Evolutionary conservation across 306 rosid genomes (phyloP).

Genomic region (Ochetophila trinervis): DNA sequence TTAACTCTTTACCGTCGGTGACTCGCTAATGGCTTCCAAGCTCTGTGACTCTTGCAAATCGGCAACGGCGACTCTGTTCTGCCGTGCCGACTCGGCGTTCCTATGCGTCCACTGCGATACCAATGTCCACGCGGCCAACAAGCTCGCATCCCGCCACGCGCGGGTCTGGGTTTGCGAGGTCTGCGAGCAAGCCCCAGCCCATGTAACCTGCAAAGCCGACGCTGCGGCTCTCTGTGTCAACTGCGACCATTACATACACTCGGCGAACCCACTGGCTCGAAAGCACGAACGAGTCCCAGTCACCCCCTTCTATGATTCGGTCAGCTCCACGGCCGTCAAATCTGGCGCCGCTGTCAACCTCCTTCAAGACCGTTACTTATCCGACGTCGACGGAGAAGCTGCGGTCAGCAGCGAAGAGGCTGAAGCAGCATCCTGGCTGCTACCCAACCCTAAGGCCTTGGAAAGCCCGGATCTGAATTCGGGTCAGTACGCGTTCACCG

Average conservation of each 20-base stretch:
- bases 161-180: constrained; percentile 86
- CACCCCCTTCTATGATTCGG: constrained; percentile 52
- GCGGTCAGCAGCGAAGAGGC: constrained; percentile 82
- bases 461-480: constrained; percentile 59
- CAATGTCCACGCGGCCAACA: constrained; percentile 83
- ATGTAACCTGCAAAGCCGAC: constrained; percentile 93
- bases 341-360: constrained; percentile 24
- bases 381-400: constrained; percentile 47
- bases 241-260: constrained; percentile 92
- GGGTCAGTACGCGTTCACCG: constrained; percentile 45
- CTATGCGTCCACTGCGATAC: constrained; percentile 73
- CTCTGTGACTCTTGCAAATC: constrained; percentile 94
- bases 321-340: constrained; percentile 13
- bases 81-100: constrained; percentile 90
- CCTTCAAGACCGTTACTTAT: constrained; percentile 49
- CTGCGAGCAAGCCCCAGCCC: constrained; percentile 90
- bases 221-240: constrained; percentile 82
- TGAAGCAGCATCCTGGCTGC: constrained; percentile 93
- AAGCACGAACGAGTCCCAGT: constrained; percentile 81
- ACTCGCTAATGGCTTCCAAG: constrained; percentile 70
- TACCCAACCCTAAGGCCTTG: constrained; percentile 51
- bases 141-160: constrained; percentile 90
- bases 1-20: neutral
- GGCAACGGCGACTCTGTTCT: constrained; percentile 73
- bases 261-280: constrained; percentile 87